Conservation (phyloP, 495 filamentous ascomycete genomes). For the Neurospora sp. region DNA sequence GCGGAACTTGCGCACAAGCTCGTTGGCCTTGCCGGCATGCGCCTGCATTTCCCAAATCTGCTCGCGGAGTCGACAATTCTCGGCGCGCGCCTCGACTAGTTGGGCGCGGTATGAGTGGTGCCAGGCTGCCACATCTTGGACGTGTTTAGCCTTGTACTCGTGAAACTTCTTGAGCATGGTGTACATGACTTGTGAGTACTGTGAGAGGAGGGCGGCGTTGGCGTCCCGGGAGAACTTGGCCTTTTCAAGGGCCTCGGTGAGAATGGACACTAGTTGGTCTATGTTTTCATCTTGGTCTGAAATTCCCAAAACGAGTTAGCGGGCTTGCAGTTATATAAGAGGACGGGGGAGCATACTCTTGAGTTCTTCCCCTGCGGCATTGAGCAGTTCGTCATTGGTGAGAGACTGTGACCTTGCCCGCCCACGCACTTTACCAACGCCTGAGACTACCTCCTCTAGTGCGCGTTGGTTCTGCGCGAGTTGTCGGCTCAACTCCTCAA, state of each 20-base stretch:
- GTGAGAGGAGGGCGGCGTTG: constrained; percentile 40
- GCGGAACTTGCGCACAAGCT: constrained; percentile 37
- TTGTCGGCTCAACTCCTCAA: constrained; percentile 67
- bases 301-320: not conserved
- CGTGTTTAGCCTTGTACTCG: constrained; percentile 42
- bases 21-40: constrained; percentile 39
- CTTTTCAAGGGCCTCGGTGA: constrained; percentile 42
- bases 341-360: constrained; percentile 25
- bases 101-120: constrained; percentile 46
- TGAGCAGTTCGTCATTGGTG: constrained; percentile 41
- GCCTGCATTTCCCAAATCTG: constrained; percentile 49
- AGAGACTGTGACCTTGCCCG: constrained; percentile 35
- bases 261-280: constrained; percentile 39
- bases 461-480: constrained; percentile 69
- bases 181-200: constrained; percentile 35
- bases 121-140: constrained; percentile 42
- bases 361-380: constrained; percentile 35
- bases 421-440: constrained; percentile 43
- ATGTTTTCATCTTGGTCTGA: constrained; percentile 41
- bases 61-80: constrained; percentile 44
- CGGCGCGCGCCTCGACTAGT: constrained; percentile 45
- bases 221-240: constrained; percentile 39
- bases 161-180: constrained; percentile 43
- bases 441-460: constrained; percentile 61
- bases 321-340: not conserved